Percentiles rank a stretch among this genome's conserved stretches.
Evolutionary conservation across 352 stramenopile genomes (phyloP).

Genomic region (Pythium sukuiense): DNA sequence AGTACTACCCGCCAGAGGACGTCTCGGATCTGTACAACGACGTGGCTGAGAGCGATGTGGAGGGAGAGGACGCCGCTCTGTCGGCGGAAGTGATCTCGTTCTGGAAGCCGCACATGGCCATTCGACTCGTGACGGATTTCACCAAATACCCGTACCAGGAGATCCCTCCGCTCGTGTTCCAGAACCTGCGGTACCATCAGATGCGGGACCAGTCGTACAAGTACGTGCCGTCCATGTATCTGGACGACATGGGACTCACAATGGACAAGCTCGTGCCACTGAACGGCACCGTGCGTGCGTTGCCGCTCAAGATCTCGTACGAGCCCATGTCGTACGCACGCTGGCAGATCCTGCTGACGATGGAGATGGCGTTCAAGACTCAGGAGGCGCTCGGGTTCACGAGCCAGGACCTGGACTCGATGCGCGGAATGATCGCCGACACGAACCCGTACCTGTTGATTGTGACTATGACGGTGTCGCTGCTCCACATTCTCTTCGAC

Average conservation of each 20-base stretch:
- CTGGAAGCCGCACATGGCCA: constrained; percentile 74
- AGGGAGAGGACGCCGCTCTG: constrained; percentile 30
- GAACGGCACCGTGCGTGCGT: constrained; percentile 48
- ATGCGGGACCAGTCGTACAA: constrained; percentile 47
- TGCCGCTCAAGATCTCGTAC: constrained; percentile 72
- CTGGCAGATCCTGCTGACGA: constrained; percentile 79
- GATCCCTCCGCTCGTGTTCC: constrained; percentile 65
- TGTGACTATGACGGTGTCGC: constrained; percentile 94
- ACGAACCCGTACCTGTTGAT: constrained; percentile 95
- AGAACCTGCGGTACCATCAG: constrained; percentile 66
- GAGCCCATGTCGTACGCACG: constrained; percentile 76
- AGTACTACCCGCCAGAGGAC: constrained; percentile 15
- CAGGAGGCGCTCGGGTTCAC: constrained; percentile 67
- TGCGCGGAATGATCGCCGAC: constrained; percentile 92
- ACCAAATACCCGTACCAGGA: constrained; percentile 67
- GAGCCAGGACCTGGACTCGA: constrained; percentile 76
- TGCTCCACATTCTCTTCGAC: constrained; percentile 97
- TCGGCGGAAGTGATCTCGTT: constrained; percentile 51
- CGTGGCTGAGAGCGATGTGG: constrained; percentile 8
- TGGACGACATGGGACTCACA: constrained; percentile 75
- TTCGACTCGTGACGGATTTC: constrained; percentile 76
- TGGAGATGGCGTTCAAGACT: constrained; percentile 57
- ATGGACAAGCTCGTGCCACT: constrained; percentile 70
- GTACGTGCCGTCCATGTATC: constrained; percentile 75
- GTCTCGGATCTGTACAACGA: constrained; percentile 10